Evolutionary conservation across 2,329 filamentous ascomycete genomes (phyloP), one percentile per base, ranked within the genome.

Genomic region (Beauveria bassiana): DNA sequence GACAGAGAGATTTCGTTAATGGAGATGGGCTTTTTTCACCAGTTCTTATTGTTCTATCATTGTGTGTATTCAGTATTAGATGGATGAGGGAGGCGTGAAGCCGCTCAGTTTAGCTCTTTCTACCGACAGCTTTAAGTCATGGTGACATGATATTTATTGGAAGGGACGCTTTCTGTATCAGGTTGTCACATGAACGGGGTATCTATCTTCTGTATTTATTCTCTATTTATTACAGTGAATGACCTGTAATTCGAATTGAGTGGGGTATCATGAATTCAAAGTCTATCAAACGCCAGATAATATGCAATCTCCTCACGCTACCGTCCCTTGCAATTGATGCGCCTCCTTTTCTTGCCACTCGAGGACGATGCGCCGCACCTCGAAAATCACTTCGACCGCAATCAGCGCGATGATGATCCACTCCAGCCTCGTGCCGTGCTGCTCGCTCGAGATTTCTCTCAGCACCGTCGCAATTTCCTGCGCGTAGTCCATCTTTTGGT

Each of bases 401-500:
- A 99, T 99, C 60, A 99, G 82, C 2, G 90, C 80, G 68, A 99
- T 98, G 72, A 99, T 98, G 68, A 96, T 96, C 89, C 91, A 93
- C 76, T 98, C 95, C 12, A 99, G 80, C 61, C 91, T 82, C 34
- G 93, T 85, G 18, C 91, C 89, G 71, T 98, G 92, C 72, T 91
- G 91, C 78, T 98, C 93, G 71, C 90, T 96, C 61, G 96, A 81
- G 71, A 93, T 87, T 73, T 97, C 91, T 62, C 95, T 82, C 64
- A 98, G 77, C 18, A 98, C 93, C 58, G 82, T 90, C 7, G 95
- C 92, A 72, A 97, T 97, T 73, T 98, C 93, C 70, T 95, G 90
- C 1, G 93, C 95, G 72, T 99, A 98, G 70, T 96, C 93, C 85
- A 99, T 96, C 78, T 96, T 96, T 77, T 96, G 91, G 73, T 99